Conservation (phyloP, 495 filamentous ascomycete species). For the Penicillium salamii region DNA sequence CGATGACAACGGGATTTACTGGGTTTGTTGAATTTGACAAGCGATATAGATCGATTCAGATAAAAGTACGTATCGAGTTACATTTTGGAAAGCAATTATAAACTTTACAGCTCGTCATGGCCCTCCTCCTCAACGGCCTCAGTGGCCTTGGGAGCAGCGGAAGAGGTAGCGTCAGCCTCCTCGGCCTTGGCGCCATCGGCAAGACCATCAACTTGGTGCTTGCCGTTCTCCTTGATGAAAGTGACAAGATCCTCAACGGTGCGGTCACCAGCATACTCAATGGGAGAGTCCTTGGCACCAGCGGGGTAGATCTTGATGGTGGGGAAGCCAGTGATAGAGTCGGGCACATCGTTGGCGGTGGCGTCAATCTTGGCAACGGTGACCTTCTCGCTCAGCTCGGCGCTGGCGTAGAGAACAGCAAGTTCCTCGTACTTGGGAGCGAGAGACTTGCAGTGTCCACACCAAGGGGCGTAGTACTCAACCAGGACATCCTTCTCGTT, state of each 20-base stretch:
- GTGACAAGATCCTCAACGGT: conserved; percentile 90
- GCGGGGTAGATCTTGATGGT: conserved; percentile 99
- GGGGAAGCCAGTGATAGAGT: conserved; percentile 96
- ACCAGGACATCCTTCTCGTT: conserved; percentile 95
- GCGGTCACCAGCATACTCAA: conserved; percentile 85
- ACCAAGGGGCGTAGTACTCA: conserved; percentile 99
- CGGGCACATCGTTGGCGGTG: conserved; percentile 93
- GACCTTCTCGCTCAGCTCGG: conserved; percentile 75
- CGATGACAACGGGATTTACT: no score
- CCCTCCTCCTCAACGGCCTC: conserved; percentile 32
- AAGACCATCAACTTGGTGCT: conserved; percentile 70
- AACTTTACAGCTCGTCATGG: conserved; percentile 46
- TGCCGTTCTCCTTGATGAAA: conserved; percentile 94
- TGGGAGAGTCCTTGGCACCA: conserved; percentile 76
- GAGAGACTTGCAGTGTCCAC: conserved; percentile 96
- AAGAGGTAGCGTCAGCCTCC: conserved; percentile 25
- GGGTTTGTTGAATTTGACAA: not conserved
- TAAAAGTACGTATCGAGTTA: conserved; percentile 20
- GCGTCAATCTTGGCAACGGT: conserved; percentile 98
- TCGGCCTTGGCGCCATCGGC: conserved; percentile 43
- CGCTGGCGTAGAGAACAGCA: conserved; percentile 69
- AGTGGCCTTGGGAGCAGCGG: conserved; percentile 20
- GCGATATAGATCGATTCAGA: conserved; percentile 10
- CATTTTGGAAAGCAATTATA: conserved; percentile 11
- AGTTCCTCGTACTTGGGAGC: conserved; percentile 80